A percentile compares a stretch with the other conserved stretches of the same genome.
Conservation (phyloP, 75 land plant species). For the Isoetes taiwanensis region DNA sequence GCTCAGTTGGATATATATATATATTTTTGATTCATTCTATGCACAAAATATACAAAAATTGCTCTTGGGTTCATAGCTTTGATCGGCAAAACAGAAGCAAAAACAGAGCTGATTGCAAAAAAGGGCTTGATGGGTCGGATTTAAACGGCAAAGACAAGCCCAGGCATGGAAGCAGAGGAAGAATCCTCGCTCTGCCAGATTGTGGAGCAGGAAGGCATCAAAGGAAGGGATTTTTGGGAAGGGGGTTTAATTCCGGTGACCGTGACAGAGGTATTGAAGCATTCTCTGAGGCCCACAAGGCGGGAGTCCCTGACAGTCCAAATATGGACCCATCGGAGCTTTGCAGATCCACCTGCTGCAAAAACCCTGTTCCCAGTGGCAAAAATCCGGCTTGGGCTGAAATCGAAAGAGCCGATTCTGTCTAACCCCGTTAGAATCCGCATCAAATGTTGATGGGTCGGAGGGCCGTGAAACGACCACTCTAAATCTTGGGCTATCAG, state of each 20-base stretch:
- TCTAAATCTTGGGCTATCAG: conserved; percentile 43
- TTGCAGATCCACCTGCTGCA: conserved; percentile 58
- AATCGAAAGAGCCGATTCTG: conserved; percentile 24
- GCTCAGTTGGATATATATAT: no score
- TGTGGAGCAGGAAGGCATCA: no score
- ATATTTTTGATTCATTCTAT: no score
- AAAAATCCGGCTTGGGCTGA: conserved; percentile 29
- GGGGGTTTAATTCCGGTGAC: conserved; percentile 29
- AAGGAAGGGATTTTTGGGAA: no score
- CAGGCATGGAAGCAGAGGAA: no score
- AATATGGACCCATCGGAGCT: conserved; percentile 62
- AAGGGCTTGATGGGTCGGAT: no score
- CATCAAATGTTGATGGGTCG: conserved; percentile 64
- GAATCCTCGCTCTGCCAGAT: no score
- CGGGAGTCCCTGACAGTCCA: conserved; percentile 52
- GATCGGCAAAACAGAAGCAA: no score
- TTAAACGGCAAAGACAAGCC: no score
- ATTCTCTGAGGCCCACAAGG: conserved; percentile 51
- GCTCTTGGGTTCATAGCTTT: no score
- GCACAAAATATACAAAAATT: no score
- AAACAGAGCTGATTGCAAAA: no score
- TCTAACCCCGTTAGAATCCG: conserved; percentile 52
- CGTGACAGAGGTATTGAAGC: conserved; percentile 57
- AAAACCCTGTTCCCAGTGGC: conserved; percentile 32
- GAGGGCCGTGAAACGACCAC: conserved; percentile 96